Percentiles rank a stretch among this genome's conserved stretches.
Conservation (phyloP, 441 rosid species). For the Flueggea neowawraea region DNA sequence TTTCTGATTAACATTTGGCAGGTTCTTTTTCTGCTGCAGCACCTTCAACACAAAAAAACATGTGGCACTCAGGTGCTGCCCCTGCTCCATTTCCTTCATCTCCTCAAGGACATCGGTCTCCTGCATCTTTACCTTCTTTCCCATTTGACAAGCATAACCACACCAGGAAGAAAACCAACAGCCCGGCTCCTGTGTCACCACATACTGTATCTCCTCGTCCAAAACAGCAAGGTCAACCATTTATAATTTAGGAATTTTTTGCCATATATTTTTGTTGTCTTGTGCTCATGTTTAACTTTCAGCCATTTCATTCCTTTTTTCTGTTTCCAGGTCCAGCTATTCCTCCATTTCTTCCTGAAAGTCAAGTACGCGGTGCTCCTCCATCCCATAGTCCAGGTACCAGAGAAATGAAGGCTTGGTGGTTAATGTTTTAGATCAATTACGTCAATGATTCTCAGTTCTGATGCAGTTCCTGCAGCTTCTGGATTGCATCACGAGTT, state of each 20-base stretch:
- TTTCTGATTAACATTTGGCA: constrained; percentile 12
- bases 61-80: constrained; percentile 21
- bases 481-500: constrained; percentile 30
- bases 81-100: constrained; percentile 31
- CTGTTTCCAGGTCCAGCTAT: constrained; percentile 37
- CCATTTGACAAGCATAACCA: constrained; percentile 37
- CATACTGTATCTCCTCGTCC: no score
- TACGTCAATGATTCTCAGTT: constrained; percentile 4
- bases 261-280: constrained; percentile 6
- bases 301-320: constrained; percentile 7
- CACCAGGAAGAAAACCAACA: constrained; percentile 27
- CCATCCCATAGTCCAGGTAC: constrained; percentile 53
- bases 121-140: constrained; percentile 43
- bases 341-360: no score
- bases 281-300: not conserved
- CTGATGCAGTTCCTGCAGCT: constrained; percentile 15
- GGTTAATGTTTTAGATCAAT: constrained; percentile 4
- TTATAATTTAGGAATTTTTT: constrained; percentile 1
- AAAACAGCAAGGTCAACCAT: constrained; percentile 42
- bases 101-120: constrained; percentile 23
- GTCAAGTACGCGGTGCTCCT: constrained; percentile 38
- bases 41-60: constrained; percentile 38
- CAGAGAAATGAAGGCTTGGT: constrained; percentile 7
- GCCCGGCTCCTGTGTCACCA: constrained; percentile 39
- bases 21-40: constrained; percentile 46